Conservation (phyloP, 495 filamentous ascomycete genomes). For the Ramalina intermedia region DNA sequence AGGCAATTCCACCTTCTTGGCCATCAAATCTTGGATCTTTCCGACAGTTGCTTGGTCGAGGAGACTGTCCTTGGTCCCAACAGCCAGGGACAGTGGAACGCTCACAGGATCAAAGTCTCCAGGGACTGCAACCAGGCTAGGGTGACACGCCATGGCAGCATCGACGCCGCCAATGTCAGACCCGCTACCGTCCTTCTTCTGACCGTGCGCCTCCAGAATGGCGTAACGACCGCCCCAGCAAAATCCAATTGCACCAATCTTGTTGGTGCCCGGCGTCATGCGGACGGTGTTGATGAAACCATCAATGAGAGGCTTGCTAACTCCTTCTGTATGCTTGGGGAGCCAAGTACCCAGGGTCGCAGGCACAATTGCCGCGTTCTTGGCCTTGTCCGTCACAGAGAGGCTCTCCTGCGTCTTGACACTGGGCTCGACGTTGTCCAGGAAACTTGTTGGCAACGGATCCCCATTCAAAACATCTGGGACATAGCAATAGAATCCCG, state of each 20-base stretch:
- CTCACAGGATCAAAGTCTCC: constrained; percentile 26
- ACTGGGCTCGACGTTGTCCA: constrained; percentile 23
- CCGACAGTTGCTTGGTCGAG: constrained; percentile 27
- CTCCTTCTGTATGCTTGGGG: constrained; percentile 21
- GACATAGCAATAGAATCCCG: constrained; percentile 27
- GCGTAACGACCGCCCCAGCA: constrained; percentile 31
- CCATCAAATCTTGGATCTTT: constrained; percentile 25
- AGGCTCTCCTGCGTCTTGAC: constrained; percentile 12
- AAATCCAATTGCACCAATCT: constrained; percentile 29
- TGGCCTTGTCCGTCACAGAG: constrained; percentile 21
- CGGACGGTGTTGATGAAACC: constrained; percentile 20
- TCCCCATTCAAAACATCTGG: constrained; percentile 30
- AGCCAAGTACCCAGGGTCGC: constrained; percentile 27
- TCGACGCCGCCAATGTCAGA: constrained; percentile 25
- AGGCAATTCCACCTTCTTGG: constrained; percentile 18
- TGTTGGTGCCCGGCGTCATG: constrained; percentile 18
- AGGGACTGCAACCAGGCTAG: constrained; percentile 23
- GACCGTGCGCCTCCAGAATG: constrained; percentile 17
- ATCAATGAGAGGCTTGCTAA: constrained; percentile 14
- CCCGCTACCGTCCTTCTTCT: constrained; percentile 18
- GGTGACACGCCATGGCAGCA: constrained; percentile 22
- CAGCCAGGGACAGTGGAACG: constrained; percentile 18
- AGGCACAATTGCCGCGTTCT: constrained; percentile 24
- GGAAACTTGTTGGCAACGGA: constrained; percentile 22
- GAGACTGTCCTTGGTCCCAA: constrained; percentile 27